Percentiles rank a stretch among this genome's conserved stretches.
Conservation (phyloP, 805 yeast genomes). For the Saccharomyces jurei region DNA sequence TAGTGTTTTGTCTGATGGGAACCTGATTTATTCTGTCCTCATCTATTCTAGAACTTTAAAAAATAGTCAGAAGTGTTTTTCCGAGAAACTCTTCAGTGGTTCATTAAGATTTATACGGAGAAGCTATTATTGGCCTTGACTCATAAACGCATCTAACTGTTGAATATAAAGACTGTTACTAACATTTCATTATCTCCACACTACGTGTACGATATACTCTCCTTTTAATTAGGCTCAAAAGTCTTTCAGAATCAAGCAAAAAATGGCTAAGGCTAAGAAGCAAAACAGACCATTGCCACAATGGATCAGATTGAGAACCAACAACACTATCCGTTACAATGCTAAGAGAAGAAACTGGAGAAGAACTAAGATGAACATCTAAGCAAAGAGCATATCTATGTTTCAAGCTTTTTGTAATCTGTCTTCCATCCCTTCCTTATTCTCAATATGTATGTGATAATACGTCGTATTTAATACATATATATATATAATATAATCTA, state of each 20-base stretch:
- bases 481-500: background rate
- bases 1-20: no score
- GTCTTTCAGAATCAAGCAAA: slow-evolving; percentile 94
- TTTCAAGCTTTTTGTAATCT: background rate
- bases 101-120: background rate
- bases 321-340: slow-evolving; percentile 96
- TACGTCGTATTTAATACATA: background rate
- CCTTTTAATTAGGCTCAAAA: slow-evolving; percentile 64
- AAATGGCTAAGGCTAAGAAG: slow-evolving; percentile 97
- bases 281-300: slow-evolving; percentile 99
- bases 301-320: slow-evolving; percentile 98
- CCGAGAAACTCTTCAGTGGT: background rate
- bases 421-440: background rate
- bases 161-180: background rate
- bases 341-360: slow-evolving; percentile 99
- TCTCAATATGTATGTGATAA: background rate
- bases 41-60: background rate
- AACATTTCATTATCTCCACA: background rate
- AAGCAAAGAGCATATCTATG: slow-evolving; percentile 32
- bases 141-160: background rate
- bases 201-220: background rate
- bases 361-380: slow-evolving; percentile 97
- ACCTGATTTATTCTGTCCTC: background rate
- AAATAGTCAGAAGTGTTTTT: background rate
- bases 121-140: background rate